Percentiles rank a stretch among this genome's conserved stretches.
phyloP scores from a whole-genome alignment of 129 eudicot species.

The Logfia minima region DNA sequence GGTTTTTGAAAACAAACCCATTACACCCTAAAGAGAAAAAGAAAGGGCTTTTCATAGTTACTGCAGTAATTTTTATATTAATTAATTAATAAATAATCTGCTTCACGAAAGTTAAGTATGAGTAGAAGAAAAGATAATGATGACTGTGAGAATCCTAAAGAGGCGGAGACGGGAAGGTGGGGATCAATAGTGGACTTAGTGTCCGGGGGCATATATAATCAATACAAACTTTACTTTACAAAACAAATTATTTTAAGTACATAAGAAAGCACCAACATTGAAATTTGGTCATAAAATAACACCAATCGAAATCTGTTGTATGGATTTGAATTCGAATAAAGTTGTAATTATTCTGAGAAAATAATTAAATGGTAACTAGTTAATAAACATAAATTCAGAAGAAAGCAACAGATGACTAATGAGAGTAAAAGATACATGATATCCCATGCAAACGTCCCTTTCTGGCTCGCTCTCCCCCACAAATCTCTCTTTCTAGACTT shows the following conservation, averaged over 20 bases:
- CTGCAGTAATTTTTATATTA: background rate
- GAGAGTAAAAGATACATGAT: conserved; percentile 35
- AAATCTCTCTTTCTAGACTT: conserved; percentile 37
- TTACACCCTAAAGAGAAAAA: background rate
- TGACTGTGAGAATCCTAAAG: conserved; percentile 40
- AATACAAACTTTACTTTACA: background rate
- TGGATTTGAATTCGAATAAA: background rate
- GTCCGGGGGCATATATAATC: conserved; percentile 23
- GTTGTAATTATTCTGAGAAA: background rate
- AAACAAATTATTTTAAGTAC: too few relatives aligned
- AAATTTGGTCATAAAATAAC: too few relatives aligned
- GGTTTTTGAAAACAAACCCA: background rate
- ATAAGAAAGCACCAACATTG: too few relatives aligned
- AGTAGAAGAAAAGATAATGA: conserved; percentile 19
- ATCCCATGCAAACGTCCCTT: conserved; percentile 80
- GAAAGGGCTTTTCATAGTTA: background rate
- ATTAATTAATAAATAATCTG: background rate
- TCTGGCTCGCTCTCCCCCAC: conserved; percentile 59
- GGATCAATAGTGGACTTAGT: conserved; percentile 17
- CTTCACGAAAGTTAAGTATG: background rate
- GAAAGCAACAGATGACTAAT: conserved; percentile 65
- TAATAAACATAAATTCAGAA: conserved; percentile 28
- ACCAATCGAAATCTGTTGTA: too few relatives aligned
- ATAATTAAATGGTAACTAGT: conserved; percentile 13
- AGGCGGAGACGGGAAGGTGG: conserved; percentile 42